Evolutionary conservation across 306 rosid genomes (phyloP), one percentile per base, ranked within the genome.

Genomic region (Cicer yamashitae): DNA sequence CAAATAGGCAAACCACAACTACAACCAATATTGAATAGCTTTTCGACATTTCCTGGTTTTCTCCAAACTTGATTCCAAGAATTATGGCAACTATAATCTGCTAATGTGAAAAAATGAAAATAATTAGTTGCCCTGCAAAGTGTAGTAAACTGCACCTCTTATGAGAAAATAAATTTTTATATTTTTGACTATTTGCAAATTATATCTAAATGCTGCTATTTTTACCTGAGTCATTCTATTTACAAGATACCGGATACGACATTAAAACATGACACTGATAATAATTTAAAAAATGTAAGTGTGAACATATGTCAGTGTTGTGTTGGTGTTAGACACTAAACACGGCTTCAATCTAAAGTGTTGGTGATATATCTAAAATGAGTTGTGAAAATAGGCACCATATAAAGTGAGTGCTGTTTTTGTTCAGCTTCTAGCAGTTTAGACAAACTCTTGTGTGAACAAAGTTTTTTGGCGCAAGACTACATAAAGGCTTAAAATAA

Each of bases 81-180:
- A 94, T 86, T 48, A 86, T 59, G 2, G 96, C 89, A 34, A 91
- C 97, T 80, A 90, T 78, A 9, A 86, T 82, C 97, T 91, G 91
- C 72, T 67, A 76, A 71, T 70, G 37, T 41, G 65, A 64, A 51
- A 51, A 70, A 80, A 51, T 44, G 44, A 25, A 59, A 48, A 41
- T 56, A 17, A 25, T 78, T 64, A 67, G 12, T 68, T 13, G 6
- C 30, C 17, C 44, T 14, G 9, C 45, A 56, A 12, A 25, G 18
- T 67, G 40, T 14, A 7, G 50, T 48, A 22, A 20, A 67, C 25
- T 57, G 66, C 30, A 20, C 0, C 37, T 67, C 40, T 44, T 44
- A 38, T 46, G 48, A 51, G 47, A 78, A 12, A n/a, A 9, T 22
- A 52, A 34, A 18, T 7, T 40, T 22, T 15, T 62, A 10, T 34